Conservation (phyloP, 202 grass and related monocot species). For the Brachypodium distachyon region DNA sequence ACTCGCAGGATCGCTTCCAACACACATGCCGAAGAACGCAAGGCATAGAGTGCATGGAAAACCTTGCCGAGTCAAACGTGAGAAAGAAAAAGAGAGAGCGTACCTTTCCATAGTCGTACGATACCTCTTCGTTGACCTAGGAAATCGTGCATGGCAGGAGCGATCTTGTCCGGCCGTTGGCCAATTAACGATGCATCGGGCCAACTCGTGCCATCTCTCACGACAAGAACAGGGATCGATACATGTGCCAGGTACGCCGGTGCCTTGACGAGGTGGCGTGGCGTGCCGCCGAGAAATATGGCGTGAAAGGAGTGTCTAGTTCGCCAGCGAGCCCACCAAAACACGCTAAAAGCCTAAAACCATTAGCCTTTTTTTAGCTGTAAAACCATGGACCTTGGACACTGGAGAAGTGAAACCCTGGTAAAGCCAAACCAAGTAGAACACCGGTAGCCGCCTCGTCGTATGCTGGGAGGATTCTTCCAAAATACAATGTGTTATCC, state of each 20-base stretch:
- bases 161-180: not conserved
- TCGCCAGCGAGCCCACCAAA: not conserved
- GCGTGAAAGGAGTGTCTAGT: not conserved
- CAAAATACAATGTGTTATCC: not conserved
- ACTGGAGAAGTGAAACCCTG: too few species aligned
- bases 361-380: too few species aligned
- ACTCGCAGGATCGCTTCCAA: conserved; percentile 13
- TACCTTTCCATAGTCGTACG: not conserved
- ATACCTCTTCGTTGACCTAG: conserved; percentile 4
- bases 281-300: conserved; percentile 8
- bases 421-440: not conserved
- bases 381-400: too few species aligned
- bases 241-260: not conserved
- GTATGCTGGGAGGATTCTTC: not conserved
- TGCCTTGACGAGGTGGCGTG: not conserved
- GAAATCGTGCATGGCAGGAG: not conserved
- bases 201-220: not conserved
- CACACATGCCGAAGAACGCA: not conserved
- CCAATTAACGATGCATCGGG: not conserved
- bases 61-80: conserved; percentile 7
- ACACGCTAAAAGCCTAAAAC: not conserved
- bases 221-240: not conserved
- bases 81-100: not conserved
- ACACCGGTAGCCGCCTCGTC: not conserved
- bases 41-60: not conserved